These are phyloP conservation scores for Trypanosoma boissoni DNA, from an alignment of 208 protist genomes.

Conservation along the genomic window DNA sequence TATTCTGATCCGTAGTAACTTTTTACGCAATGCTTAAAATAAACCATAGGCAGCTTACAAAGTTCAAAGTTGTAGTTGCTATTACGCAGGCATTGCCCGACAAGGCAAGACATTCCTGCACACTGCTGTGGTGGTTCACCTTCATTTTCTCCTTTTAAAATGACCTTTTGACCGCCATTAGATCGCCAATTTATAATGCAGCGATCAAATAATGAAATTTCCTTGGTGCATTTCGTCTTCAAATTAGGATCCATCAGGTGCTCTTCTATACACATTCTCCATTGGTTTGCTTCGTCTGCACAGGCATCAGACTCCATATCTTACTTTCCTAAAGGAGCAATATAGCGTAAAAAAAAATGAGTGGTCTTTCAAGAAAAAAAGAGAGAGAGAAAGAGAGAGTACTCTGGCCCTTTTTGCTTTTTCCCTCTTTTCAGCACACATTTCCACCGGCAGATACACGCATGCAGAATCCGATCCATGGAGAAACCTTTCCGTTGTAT, in stretches of 20 bases:
- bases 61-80: conserved; percentile 70
- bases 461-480: no score
- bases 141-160: conserved; percentile 63
- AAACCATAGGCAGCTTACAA: conserved; percentile 65
- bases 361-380: background rate
- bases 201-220: conserved; percentile 44
- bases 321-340: conserved; percentile 4
- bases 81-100: conserved; percentile 67
- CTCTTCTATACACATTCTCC: conserved; percentile 56
- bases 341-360: background rate
- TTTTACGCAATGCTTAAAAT: conserved; percentile 83
- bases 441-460: no score
- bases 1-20: conserved; percentile 74
- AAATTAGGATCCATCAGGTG: conserved; percentile 42
- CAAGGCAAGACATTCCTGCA: conserved; percentile 69
- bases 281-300: conserved; percentile 54
- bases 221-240: conserved; percentile 27
- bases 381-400: no score
- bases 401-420: no score
- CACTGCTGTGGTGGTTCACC: conserved; percentile 77
- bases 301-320: conserved; percentile 45
- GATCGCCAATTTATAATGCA: conserved; percentile 57
- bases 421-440: no score
- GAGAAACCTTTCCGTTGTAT: no score
- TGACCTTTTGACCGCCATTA: conserved; percentile 35